Evolutionary conservation across 23 red algal species (phyloP), one percentile per base, ranked within the genome.

Genomic region (Chondrus crispus): DNA sequence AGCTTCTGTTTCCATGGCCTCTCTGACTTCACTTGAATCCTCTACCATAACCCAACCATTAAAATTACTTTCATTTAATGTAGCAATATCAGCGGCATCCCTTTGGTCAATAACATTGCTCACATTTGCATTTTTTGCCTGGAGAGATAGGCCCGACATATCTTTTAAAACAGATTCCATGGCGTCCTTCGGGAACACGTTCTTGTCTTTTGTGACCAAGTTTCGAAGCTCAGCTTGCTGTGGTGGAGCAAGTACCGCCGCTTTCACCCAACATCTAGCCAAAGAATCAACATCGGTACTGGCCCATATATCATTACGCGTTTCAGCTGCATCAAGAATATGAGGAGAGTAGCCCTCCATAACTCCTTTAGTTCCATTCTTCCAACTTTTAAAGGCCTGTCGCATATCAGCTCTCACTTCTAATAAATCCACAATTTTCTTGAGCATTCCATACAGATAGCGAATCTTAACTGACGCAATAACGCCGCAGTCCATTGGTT

Each of bases 241-340:
- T 1, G 30, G 7, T 26, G 85, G 16, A 40, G 85, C 64, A 20
- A 88, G 68, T 55, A 77, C 39, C 11, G 54, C 40, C 54, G 85
- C 60, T 42, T 88, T 88, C 46, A 74, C 62, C 70, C 85, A 88
- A 43, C 85, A 88, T 26, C 68, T 88, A 57, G 52, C 52, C 14
- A 57, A 16, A 57, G 52, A 16, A 16, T 57, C 52, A 14, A 22
- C 52, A 57, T 14, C 22, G 52, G 22, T 14, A 14, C 14, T 57
- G 52, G 16, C 52, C 52, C 52, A 57, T 14, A 14, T 57, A 16
- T 57, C 52, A 14, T 57, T 22, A 22, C 52, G 22, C 52, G 22
- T 14, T 16, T 22, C 16, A 57, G 52, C 16, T 57, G 22, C 14
- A 57, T 57, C 52, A 14, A 57, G 52, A 14, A 57, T 57, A 22